These are phyloP conservation scores for Chaetomium fimeti DNA, from an alignment of 495 filamentous ascomycete genomes.

Conservation along the genomic window DNA sequence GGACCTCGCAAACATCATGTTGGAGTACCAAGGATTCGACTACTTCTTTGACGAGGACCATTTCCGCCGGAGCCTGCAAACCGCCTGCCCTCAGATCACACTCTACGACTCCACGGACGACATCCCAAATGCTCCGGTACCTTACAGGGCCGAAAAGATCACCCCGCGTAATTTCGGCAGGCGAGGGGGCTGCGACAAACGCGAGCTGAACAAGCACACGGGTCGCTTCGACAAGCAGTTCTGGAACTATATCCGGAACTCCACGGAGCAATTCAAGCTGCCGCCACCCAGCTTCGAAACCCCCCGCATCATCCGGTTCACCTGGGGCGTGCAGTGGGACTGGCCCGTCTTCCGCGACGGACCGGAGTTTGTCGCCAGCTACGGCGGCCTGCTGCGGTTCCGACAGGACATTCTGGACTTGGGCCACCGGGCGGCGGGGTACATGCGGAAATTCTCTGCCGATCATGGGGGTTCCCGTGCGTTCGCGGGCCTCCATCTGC, in stretches of 20 bases:
- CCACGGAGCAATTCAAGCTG: constrained; percentile 30
- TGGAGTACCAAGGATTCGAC: constrained; percentile 35
- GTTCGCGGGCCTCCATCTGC: constrained; percentile 43
- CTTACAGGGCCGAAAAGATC: constrained; percentile 37
- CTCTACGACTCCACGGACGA: constrained; percentile 39
- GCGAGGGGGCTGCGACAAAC: constrained; percentile 43
- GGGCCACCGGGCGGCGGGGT: constrained; percentile 30
- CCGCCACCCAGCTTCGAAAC: constrained; percentile 30
- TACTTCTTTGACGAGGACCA: constrained; percentile 50
- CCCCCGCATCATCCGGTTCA: constrained; percentile 41
- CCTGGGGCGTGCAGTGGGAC: constrained; percentile 50
- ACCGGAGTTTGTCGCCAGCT: constrained; percentile 43
- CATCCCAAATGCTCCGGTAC: constrained; percentile 40
- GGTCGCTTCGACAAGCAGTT: constrained; percentile 43
- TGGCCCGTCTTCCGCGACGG: constrained; percentile 46
- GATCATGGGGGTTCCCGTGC: constrained; percentile 13
- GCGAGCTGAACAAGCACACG: constrained; percentile 49
- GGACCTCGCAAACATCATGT: constrained; percentile 38
- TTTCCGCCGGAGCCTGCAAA: constrained; percentile 39
- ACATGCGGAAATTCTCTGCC: constrained; percentile 34
- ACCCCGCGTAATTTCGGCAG: constrained; percentile 44
- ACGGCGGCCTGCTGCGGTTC: constrained; percentile 43
- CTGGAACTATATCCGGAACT: constrained; percentile 28
- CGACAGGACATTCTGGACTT: constrained; percentile 41
- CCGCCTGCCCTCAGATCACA: constrained; percentile 44